Evolutionary conservation across 257 asterid species (phyloP).

Genomic region (Penstemon barbatus): DNA sequence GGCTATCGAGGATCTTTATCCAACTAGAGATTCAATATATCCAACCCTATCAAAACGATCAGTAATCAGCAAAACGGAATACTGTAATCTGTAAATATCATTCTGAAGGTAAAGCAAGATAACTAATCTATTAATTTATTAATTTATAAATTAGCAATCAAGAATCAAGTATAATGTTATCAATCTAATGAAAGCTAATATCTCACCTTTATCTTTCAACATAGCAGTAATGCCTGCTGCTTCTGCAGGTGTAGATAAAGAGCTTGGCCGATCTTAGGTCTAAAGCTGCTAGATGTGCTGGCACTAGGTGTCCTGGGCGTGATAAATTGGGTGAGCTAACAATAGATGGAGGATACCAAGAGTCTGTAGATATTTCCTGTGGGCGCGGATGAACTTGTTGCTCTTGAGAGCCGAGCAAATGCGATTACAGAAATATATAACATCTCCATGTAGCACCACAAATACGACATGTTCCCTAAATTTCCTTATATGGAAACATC

Average conservation of each 20-base stretch:
- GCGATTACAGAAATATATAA: background rate
- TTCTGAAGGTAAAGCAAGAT: constrained; percentile 1
- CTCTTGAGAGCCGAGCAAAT: constrained; percentile 52
- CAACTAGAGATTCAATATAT: no score
- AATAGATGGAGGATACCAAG: constrained; percentile 75
- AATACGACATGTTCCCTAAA: background rate
- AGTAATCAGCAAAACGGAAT: no score
- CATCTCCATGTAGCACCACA: background rate
- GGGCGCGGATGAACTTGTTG: constrained; percentile 65
- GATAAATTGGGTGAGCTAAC: constrained; percentile 63
- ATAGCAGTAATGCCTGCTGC: constrained; percentile 67
- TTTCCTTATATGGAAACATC: background rate
- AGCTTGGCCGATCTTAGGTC: constrained; percentile 58
- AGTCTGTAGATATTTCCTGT: constrained; percentile 62
- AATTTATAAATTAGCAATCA: background rate
- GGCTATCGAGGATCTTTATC: no score
- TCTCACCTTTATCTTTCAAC: constrained; percentile 72
- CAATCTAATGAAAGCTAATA: constrained; percentile 2
- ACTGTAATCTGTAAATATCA: background rate
- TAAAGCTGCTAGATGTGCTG: constrained; percentile 51
- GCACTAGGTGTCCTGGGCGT: constrained; percentile 75
- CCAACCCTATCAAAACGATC: no score
- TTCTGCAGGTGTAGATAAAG: constrained; percentile 79
- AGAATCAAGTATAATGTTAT: background rate
- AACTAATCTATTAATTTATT: background rate